Evolutionary conservation across 768 basidiomycete species (phyloP), one percentile per base, ranked within the genome.

Genomic region (Lactifluus rugatus): DNA sequence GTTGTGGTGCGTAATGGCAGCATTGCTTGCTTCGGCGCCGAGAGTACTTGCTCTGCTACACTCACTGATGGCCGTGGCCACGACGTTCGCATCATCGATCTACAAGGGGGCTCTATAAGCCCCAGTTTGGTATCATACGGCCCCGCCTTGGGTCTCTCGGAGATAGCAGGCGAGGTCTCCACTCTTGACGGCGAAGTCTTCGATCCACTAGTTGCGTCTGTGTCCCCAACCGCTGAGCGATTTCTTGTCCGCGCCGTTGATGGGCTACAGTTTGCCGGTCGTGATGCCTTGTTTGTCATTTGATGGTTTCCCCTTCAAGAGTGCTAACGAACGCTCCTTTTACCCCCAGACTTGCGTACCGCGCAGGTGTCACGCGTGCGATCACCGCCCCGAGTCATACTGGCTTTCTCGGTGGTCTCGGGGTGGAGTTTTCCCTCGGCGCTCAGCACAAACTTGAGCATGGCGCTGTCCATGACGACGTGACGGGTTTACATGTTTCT

Each of bases 301-400:
- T 67, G 6, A 78, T 78, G 64, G 26, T 53, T 21, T 17, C 41
- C 14, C 48, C 26, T 2, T 9, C 9, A 17, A 14, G 26, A 42
- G 39, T 25, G 39, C 17, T 31, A 23, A 47, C 56, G 64, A 39
- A 67, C 36, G 5, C 7, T 21, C n/a, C 23, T 10, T 19, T 9
- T 31, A 10, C 42, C 50, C 26, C 36, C 63, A 91, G 89, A 34
- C 66, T 87, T 45, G 87, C 90, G 0, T 87, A 89, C 65, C 81
- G 81, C n/a, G 70, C 76, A 7, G 90, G 91, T 4, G 85, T 93
- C 2, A 89, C 88, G 2, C 78, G 76, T 1, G 86, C 78, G 1
- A 74, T 93, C 16, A 75, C 78, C 0, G 78, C 83, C 0, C 91
- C 90, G 0, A 66, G 70, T 4, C 75, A 80, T 2, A 21, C 48